Evolutionary conservation across 2,329 filamentous ascomycete genomes (phyloP).

Genomic region (Cladosporium sp.): DNA sequence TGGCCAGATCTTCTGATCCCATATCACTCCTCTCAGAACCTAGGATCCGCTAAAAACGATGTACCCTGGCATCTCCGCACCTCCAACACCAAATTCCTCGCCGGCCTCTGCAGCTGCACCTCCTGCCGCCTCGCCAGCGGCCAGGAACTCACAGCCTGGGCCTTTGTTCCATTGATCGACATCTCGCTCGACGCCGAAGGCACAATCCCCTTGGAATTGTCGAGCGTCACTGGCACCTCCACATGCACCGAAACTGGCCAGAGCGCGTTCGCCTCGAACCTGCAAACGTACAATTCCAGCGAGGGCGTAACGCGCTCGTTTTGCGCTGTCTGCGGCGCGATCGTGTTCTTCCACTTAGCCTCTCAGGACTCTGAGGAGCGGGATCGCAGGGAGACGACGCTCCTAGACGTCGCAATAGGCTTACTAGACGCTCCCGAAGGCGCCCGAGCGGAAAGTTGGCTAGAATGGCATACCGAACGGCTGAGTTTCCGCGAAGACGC

Average conservation of each 20-base stretch:
- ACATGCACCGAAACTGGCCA: background rate
- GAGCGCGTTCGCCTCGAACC: conserved; percentile 40
- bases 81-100: conserved; percentile 54
- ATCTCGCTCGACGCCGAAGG: conserved; percentile 46
- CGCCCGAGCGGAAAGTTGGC: conserved; percentile 57
- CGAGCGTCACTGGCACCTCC: conserved; percentile 26
- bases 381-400: conserved; percentile 33
- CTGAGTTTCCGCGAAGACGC: conserved; percentile 63
- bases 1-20: conserved; percentile 58
- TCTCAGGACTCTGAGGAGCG: too few relatives aligned
- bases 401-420: conserved; percentile 66
- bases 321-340: conserved; percentile 63
- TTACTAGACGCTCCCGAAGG: conserved; percentile 52
- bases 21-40: conserved; percentile 36
- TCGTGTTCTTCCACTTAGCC: conserved; percentile 64
- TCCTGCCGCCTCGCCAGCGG: conserved; percentile 63
- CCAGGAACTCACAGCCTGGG: conserved; percentile 66
- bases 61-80: conserved; percentile 63
- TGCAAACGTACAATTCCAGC: conserved; percentile 58
- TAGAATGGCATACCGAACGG: conserved; percentile 61
- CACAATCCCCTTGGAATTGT: conserved; percentile 22
- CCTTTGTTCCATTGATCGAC: conserved; percentile 62
- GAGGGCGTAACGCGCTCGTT: conserved; percentile 59
- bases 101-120: conserved; percentile 61
- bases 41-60: conserved; percentile 42